Percentiles rank a stretch among this genome's conserved stretches.
Evolutionary conservation across 805 yeast genomes (phyloP).

Genomic region (Monosporozyma unispora): DNA sequence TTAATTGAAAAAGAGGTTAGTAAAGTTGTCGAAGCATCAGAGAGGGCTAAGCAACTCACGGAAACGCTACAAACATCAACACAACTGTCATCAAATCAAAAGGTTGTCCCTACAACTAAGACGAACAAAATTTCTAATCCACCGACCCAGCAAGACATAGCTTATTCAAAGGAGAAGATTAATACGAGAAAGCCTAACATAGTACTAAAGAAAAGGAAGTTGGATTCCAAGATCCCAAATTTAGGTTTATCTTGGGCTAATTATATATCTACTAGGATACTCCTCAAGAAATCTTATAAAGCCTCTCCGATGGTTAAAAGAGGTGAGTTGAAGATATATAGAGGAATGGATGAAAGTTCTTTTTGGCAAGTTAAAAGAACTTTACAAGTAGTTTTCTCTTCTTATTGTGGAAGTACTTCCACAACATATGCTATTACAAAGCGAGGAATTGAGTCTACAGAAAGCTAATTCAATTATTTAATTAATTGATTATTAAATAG

Average conservation of each 20-base stretch:
- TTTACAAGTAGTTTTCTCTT: conserved; percentile 36
- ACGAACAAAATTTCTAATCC: neutral
- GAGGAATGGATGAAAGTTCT: conserved; percentile 26
- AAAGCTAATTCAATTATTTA: neutral
- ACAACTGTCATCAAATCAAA: neutral
- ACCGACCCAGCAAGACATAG: neutral
- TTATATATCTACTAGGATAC: conserved; percentile 41
- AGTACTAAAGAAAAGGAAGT: conserved; percentile 23
- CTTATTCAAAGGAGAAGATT: neutral
- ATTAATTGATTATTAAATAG: neutral
- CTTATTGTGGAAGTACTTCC: conserved; percentile 22
- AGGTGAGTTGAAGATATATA: conserved; percentile 26
- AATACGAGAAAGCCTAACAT: neutral
- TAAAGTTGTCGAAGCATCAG: conserved; percentile 5
- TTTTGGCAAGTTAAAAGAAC: conserved; percentile 30
- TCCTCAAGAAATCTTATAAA: conserved; percentile 35
- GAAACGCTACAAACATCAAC: neutral
- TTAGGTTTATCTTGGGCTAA: conserved; percentile 50
- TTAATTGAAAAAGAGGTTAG: conserved; percentile 17
- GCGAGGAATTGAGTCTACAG: conserved; percentile 20
- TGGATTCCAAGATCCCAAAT: conserved; percentile 39
- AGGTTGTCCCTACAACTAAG: neutral
- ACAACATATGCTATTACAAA: conserved; percentile 18
- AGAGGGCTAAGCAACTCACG: neutral
- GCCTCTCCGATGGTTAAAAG: conserved; percentile 29